A percentile compares a stretch with the other conserved stretches of the same genome.
These are phyloP conservation scores for Phialophora tarda DNA, from an alignment of 2,329 filamentous ascomycete genomes.

Conservation along the genomic window DNA sequence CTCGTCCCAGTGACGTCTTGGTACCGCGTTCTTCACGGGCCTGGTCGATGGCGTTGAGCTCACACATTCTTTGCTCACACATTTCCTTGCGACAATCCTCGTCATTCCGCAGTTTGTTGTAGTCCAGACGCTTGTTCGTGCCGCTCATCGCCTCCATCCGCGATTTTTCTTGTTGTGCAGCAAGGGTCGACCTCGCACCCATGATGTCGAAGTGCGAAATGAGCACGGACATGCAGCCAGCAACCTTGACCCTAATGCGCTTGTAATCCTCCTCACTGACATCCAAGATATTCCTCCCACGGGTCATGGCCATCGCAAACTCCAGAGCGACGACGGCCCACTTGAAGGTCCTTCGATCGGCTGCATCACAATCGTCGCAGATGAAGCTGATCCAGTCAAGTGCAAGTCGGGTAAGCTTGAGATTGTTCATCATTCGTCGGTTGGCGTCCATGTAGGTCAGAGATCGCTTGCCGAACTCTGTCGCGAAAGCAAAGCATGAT, in stretches of 20 bases:
- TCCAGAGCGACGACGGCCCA: conserved; percentile 96
- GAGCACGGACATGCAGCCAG: conserved; percentile 93
- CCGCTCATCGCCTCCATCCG: conserved; percentile 79
- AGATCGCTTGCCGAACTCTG: conserved; percentile 94
- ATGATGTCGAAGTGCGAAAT: conserved; percentile 99
- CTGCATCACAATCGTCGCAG: conserved; percentile 92
- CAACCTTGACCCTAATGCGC: conserved; percentile 82
- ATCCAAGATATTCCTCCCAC: conserved; percentile 88
- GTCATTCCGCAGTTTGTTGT: conserved; percentile 75
- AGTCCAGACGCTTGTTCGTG: conserved; percentile 74
- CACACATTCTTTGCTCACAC: conserved; percentile 73
- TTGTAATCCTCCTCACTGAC: conserved; percentile 88
- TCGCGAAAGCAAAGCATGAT: conserved; percentile 98
- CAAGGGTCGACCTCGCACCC: conserved; percentile 90
- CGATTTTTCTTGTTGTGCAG: conserved; percentile 91
- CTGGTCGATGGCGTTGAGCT: conserved; percentile 78
- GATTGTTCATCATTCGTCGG: conserved; percentile 92
- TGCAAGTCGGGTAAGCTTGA: conserved; percentile 89
- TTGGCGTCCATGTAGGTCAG: conserved; percentile 96
- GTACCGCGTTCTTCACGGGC: conserved; percentile 77
- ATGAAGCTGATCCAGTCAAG: conserved; percentile 98
- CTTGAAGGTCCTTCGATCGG: conserved; percentile 92
- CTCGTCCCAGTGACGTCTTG: conserved; percentile 82
- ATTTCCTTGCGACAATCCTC: conserved; percentile 81
- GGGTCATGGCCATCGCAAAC: conserved; percentile 96